Evolutionary conservation across 805 yeast species (phyloP).

Genomic region (Spathaspora sp.): DNA sequence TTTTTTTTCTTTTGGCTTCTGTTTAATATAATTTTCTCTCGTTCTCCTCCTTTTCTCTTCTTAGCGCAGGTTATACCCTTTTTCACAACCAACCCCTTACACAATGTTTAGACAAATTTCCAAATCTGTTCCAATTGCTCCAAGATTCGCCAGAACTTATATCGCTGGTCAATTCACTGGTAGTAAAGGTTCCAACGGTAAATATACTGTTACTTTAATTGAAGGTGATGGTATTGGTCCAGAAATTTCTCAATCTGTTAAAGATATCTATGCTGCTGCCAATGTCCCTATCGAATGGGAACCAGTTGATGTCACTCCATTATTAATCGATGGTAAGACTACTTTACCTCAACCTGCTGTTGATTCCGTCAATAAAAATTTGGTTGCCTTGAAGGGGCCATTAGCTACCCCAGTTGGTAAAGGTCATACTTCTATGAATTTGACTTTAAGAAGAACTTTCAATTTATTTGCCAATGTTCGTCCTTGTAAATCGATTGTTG

Average conservation of each 20-base stretch:
- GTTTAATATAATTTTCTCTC: neutral
- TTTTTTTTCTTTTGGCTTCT: neutral
- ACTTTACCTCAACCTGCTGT: slow-evolving; percentile 91
- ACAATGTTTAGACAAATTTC: slow-evolving; percentile 33
- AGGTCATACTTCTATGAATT: slow-evolving; percentile 96
- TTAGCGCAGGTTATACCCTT: neutral
- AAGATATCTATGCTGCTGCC: slow-evolving; percentile 90
- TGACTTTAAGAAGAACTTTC: slow-evolving; percentile 96
- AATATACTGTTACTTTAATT: slow-evolving; percentile 89
- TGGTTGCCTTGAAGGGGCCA: slow-evolving; percentile 97
- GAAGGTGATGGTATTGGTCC: slow-evolving; percentile 98
- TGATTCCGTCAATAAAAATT: slow-evolving; percentile 85
- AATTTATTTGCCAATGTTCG: slow-evolving; percentile 94
- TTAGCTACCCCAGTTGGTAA: slow-evolving; percentile 98
- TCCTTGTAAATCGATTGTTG: slow-evolving; percentile 91
- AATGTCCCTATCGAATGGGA: slow-evolving; percentile 97
- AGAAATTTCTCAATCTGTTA: slow-evolving; percentile 92
- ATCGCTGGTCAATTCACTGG: slow-evolving; percentile 70
- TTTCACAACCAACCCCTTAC: neutral
- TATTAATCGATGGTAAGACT: slow-evolving; percentile 86
- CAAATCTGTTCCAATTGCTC: slow-evolving; percentile 16
- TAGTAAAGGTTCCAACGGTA: slow-evolving; percentile 67
- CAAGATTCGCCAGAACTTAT: slow-evolving; percentile 38
- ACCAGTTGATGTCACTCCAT: slow-evolving; percentile 92
- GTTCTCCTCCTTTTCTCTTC: neutral